Percentiles rank a stretch among this genome's conserved stretches.
Evolutionary conservation across 345 rosid species (phyloP).

Genomic region (Hypericum androsaemum): DNA sequence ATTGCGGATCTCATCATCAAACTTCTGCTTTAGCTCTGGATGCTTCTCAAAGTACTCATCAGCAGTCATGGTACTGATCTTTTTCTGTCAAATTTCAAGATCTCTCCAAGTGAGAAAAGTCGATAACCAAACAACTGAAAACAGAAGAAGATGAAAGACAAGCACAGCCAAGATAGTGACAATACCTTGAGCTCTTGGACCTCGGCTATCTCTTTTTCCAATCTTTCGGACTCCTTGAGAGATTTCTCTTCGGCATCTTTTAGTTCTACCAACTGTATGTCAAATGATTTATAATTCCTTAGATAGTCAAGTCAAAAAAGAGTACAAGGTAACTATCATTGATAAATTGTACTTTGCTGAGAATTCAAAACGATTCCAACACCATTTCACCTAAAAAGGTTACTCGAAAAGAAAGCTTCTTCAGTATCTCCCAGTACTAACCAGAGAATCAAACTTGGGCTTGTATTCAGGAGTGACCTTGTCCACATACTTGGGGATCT

Average conservation of each 20-base stretch:
- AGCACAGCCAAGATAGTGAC: too few relatives aligned
- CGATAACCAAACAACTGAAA: not conserved
- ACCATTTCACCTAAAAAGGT: too few relatives aligned
- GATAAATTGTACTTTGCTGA: not conserved
- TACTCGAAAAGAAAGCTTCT: not conserved
- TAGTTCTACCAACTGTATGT: constrained; percentile 64
- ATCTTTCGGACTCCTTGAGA: constrained; percentile 62
- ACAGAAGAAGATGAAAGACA: not conserved
- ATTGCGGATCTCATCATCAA: constrained; percentile 92
- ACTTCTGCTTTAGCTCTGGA: constrained; percentile 90
- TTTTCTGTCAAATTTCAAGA: constrained; percentile 44
- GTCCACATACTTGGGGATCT: constrained; percentile 84
- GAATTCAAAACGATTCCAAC: not conserved
- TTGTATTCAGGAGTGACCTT: constrained; percentile 85
- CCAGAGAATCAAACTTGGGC: constrained; percentile 3
- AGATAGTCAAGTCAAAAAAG: not conserved
- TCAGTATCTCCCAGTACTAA: not conserved
- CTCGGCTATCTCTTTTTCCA: constrained; percentile 82
- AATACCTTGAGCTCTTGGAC: constrained; percentile 85
- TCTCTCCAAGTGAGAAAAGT: not conserved
- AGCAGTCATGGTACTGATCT: constrained; percentile 96
- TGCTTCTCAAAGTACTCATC: constrained; percentile 94
- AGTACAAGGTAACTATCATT: not conserved
- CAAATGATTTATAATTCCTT: not conserved
- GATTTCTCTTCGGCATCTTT: constrained; percentile 87